Base-by-base conservation (phyloP, 179 eudicot genomes). In the Heliamphora pulchella region DNA sequence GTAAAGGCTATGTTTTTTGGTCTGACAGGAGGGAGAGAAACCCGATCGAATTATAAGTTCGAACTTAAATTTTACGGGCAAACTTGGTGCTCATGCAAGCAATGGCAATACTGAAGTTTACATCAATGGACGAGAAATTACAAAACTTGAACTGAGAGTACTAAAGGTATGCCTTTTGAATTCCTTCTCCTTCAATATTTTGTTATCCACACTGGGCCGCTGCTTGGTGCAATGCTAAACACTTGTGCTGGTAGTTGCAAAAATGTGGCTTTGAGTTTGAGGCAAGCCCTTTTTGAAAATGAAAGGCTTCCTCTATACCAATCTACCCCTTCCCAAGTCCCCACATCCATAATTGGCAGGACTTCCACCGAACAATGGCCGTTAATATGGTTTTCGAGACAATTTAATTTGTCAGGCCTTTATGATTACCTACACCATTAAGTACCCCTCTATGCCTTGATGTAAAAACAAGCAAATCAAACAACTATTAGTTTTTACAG, bases 91-190 rank as follows among this genome's bases (percentile, higher is more conserved):
- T 62, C 82, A 79, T 81, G 94, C 97, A 22, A 92, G 97, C 86
- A 85, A 88, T 84, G 97, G 97, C 64, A 91, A 87, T 78, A 92
- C 97, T 39, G 90, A 90, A 83, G 97, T 92, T 79, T 92, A 84
- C 82, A 89, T 92, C 6, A 92, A 92, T 83, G 97, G 94, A 14
- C 89, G 97, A 61, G 97, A 92, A 86, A 91, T 92, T 76, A 92
- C 97, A 51, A 92, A 83, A 87, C 86, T 89, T 85, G 97, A 92
- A 84, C 81, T 91, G 80, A 88, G 89, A 78, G 86, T 92, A 74
- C 83, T 92, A 18, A 91, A 81, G 94, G 97, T 92, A 1, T n/a
- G 14, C 17, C 5, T 51, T 9, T 8, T 39, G 39, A 31, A 31
- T 31, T 31, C 31, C 31, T 31, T 31, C 31, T 31, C 31, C 31